Percentiles rank a stretch among this genome's conserved stretches.
phyloP scores from a whole-genome alignment of 768 basidiomycete genomes.

The Pilatotrama ljubarskyi region DNA sequence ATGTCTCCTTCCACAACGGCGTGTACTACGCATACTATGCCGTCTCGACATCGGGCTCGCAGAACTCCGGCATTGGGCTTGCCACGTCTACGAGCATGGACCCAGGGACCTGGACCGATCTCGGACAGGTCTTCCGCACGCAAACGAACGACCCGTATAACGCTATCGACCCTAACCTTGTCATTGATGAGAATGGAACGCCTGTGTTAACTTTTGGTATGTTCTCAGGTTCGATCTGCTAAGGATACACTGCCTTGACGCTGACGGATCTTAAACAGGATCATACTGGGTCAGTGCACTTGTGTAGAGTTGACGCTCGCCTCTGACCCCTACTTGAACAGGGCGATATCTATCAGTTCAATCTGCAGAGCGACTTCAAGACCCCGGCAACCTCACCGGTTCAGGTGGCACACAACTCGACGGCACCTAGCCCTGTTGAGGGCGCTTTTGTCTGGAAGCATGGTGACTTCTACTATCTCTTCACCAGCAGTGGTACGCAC shows the following conservation, averaged over 20 bases:
- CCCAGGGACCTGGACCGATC: constrained; percentile 28
- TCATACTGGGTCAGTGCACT: constrained; percentile 17
- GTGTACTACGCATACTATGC: constrained; percentile 27
- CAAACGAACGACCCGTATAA: constrained; percentile 21
- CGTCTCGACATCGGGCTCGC: constrained; percentile 26
- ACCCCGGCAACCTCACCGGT: not conserved
- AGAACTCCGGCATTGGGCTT: constrained; percentile 28
- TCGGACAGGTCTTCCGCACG: constrained; percentile 24
- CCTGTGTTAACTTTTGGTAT: constrained; percentile 25
- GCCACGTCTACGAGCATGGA: constrained; percentile 28
- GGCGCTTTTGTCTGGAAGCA: constrained; percentile 22
- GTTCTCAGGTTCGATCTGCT: not conserved
- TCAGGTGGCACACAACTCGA: constrained; percentile 20
- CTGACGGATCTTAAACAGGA: not conserved
- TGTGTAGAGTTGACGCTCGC: no score
- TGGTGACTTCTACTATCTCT: constrained; percentile 22
- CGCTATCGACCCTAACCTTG: constrained; percentile 23
- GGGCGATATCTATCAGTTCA: constrained; percentile 16
- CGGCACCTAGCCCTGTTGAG: constrained; percentile 16
- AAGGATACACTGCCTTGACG: not conserved
- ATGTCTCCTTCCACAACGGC: constrained; percentile 26
- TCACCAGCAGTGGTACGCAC: constrained; percentile 22
- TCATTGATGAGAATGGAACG: constrained; percentile 18
- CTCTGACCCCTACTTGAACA: not conserved
- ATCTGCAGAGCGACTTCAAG: constrained; percentile 13